Conservation (phyloP, 208 protist species). For the Blastocrithidia nonstop region DNA sequence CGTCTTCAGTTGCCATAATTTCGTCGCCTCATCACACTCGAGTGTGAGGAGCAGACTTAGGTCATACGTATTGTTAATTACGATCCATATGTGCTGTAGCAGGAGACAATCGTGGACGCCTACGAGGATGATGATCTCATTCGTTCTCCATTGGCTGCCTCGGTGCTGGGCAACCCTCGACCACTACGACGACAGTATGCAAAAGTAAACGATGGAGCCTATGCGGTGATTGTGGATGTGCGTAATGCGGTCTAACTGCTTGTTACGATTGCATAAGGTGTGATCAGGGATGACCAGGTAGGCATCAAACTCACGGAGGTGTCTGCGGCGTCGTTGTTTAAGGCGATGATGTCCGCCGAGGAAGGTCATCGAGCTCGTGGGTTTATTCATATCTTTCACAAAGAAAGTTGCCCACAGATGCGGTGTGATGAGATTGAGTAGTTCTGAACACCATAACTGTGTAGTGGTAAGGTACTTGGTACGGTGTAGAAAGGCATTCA, state of each 20-base stretch:
- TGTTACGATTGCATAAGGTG: constrained; percentile 73
- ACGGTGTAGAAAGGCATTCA: constrained; percentile 58
- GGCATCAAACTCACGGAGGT: constrained; percentile 61
- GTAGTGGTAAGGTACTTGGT: constrained; percentile 72
- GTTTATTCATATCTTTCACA: constrained; percentile 62
- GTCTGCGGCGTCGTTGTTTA: constrained; percentile 59
- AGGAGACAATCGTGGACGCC: constrained; percentile 64
- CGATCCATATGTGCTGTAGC: constrained; percentile 80
- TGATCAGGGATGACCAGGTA: constrained; percentile 46
- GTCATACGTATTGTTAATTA: constrained; percentile 80
- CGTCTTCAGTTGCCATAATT: constrained; percentile 76
- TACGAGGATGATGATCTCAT: constrained; percentile 59
- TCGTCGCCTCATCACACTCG: constrained; percentile 47
- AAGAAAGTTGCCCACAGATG: constrained; percentile 31
- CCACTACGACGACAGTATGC: constrained; percentile 17
- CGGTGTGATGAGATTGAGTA: constrained; percentile 40
- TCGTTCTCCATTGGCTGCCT: constrained; percentile 37
- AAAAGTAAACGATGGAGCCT: constrained; percentile 51
- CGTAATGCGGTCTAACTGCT: constrained; percentile 72
- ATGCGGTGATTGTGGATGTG: constrained; percentile 72
- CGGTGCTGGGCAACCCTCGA: constrained; percentile 20
- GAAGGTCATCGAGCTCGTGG: constrained; percentile 56
- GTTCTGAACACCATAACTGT: constrained; percentile 74
- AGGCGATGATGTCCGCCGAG: constrained; percentile 59
- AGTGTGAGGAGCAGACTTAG: constrained; percentile 65